Evolutionary conservation across 2,329 filamentous ascomycete species (phyloP).

Genomic region (Mariannaea elegans): DNA sequence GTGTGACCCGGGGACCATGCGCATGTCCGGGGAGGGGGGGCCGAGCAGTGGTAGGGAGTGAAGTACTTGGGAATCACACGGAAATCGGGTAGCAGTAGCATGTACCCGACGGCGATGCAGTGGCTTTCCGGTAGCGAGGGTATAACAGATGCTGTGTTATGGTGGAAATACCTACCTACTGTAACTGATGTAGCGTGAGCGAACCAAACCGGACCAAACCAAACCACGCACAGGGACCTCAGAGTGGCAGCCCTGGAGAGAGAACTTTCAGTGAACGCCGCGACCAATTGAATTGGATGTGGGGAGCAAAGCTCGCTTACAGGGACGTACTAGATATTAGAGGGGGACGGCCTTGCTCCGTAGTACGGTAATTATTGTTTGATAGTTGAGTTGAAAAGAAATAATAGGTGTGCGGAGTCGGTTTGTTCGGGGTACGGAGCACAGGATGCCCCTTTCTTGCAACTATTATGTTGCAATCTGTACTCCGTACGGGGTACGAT

Average conservation of each 20-base stretch:
- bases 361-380: too few species aligned
- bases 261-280: neutral
- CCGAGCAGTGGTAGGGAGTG: neutral
- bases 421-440: too few species aligned
- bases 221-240: conserved; percentile 13
- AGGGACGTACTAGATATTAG: too few species aligned
- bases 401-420: too few species aligned
- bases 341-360: too few species aligned
- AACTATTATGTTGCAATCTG: too few species aligned
- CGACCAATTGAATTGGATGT: neutral
- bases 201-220: too few species aligned
- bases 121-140: neutral
- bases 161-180: too few species aligned
- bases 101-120: neutral
- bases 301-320: neutral
- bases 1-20: neutral
- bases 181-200: too few species aligned
- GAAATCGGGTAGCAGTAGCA: neutral
- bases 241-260: conserved; percentile 5
- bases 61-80: neutral
- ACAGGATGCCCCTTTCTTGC: too few species aligned
- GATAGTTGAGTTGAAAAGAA: too few species aligned
- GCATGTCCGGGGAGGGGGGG: neutral
- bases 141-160: conserved; percentile 4
- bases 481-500: too few species aligned